These are phyloP conservation scores for Polygonum maritimum DNA, from an alignment of 148 eudicot genomes.

Conservation along the genomic window DNA sequence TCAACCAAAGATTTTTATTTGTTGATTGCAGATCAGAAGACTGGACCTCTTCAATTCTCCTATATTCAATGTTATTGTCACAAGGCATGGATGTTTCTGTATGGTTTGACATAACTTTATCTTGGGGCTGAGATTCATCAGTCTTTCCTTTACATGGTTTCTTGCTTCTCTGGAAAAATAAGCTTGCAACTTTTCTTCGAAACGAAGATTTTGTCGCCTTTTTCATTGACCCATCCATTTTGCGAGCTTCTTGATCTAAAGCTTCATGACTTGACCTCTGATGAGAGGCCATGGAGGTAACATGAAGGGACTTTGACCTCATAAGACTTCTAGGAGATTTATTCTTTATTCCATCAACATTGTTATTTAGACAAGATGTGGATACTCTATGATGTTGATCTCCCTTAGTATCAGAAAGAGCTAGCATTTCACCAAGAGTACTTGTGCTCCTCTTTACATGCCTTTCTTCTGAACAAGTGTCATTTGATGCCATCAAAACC, in stretches of 20 bases:
- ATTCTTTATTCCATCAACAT: conserved; percentile 21
- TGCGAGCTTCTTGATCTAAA: conserved; percentile 26
- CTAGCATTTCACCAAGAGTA: conserved; percentile 95
- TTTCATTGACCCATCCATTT: conserved; percentile 19
- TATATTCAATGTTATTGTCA: conserved; percentile 9
- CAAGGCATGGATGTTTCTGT: conserved; percentile 16
- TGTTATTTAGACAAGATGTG: conserved; percentile 37
- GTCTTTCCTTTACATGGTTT: conserved; percentile 44
- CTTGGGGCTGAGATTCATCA: conserved; percentile 25
- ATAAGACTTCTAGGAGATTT: conserved; percentile 44
- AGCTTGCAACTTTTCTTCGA: conserved; percentile 72
- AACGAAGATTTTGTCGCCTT: conserved; percentile 49
- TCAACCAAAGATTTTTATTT: conserved; percentile 15
- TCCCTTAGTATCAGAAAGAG: conserved; percentile 52
- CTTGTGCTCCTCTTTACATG: conserved; percentile 63
- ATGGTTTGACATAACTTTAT: conserved; percentile 17
- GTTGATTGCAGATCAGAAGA: conserved; percentile 24
- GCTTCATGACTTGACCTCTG: conserved; percentile 24
- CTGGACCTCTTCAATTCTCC: conserved; percentile 20
- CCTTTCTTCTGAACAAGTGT: conserved; percentile 46
- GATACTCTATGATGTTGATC: conserved; percentile 39
- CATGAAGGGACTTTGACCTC: conserved; percentile 90
- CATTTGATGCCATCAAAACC: conserved; percentile 75
- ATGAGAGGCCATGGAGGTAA: conserved; percentile 39
- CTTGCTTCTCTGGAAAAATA: conserved; percentile 73